Conservation (phyloP, 208 protist genomes). For the Leishmania aethiopica region DNA sequence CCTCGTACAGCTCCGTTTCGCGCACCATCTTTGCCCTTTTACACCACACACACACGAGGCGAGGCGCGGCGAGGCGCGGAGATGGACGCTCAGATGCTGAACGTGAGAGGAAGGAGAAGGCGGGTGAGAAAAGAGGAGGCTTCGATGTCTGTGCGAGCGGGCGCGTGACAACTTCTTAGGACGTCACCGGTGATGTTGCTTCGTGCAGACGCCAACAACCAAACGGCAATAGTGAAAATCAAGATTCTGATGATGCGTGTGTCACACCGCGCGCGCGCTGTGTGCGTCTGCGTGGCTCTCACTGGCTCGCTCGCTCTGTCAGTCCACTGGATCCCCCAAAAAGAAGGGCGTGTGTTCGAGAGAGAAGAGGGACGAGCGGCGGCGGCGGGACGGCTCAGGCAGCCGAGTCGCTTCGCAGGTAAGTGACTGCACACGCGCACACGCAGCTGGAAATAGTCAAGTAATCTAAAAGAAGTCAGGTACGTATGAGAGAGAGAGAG, state of each 20-base stretch:
- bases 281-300: not conserved
- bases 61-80: not conserved
- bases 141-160: not conserved
- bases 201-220: not conserved
- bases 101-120: not conserved
- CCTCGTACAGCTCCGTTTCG: constrained; percentile 91
- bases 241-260: not conserved
- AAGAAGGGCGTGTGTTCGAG: not conserved
- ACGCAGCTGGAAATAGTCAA: not conserved
- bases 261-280: not conserved
- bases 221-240: not conserved
- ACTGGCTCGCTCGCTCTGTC: not conserved
- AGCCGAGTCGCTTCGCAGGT: not conserved
- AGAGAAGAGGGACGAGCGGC: not conserved
- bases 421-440: not conserved
- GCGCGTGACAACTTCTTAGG: not conserved
- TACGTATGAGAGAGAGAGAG: not conserved
- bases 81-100: not conserved
- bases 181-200: not conserved
- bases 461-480: not conserved
- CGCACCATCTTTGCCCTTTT: constrained; percentile 58
- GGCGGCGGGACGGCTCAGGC: too few species aligned
- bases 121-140: not conserved
- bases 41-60: not conserved
- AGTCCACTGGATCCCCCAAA: too few species aligned